A percentile compares a stretch with the other conserved stretches of the same genome.
phyloP scores from a whole-genome alignment of 2,329 filamentous ascomycete species.

The Lachnellula arida region DNA sequence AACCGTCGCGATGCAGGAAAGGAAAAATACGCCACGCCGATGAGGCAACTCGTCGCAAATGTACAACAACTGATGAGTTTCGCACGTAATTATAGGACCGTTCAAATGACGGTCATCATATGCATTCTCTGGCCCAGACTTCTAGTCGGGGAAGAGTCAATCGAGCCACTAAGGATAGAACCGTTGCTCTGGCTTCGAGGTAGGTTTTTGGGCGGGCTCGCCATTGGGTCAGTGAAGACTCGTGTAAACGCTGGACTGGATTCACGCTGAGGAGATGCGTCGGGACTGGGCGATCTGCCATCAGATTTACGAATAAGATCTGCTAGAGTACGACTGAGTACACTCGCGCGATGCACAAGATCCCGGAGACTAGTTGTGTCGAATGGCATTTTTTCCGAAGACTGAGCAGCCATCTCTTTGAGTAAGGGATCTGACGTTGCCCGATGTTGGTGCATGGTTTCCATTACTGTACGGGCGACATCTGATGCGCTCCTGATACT shows the following conservation, averaged over 20 bases:
- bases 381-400: conserved; percentile 54
- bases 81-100: conserved; percentile 7
- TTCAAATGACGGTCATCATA: conserved; percentile 56
- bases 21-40: conserved; percentile 22
- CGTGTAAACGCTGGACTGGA: conserved; percentile 64
- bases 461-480: conserved; percentile 55
- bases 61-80: conserved; percentile 24
- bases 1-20: conserved; percentile 39
- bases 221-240: conserved; percentile 59
- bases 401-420: conserved; percentile 26
- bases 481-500: conserved; percentile 40
- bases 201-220: conserved; percentile 48
- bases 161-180: conserved; percentile 46
- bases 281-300: conserved; percentile 51
- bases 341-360: conserved; percentile 57
- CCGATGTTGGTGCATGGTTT: conserved; percentile 55
- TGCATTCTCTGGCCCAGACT: conserved; percentile 52
- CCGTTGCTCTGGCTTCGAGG: conserved; percentile 51
- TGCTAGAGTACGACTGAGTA: conserved; percentile 54
- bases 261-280: conserved; percentile 45
- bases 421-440: conserved; percentile 38
- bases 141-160: conserved; percentile 49
- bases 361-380: conserved; percentile 65
- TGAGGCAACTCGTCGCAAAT: conserved; percentile 13
- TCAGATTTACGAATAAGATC: conserved; percentile 57